Evolutionary conservation across 2,329 filamentous ascomycete species (phyloP).

Genomic region (Aspergillus sclerotialis): DNA sequence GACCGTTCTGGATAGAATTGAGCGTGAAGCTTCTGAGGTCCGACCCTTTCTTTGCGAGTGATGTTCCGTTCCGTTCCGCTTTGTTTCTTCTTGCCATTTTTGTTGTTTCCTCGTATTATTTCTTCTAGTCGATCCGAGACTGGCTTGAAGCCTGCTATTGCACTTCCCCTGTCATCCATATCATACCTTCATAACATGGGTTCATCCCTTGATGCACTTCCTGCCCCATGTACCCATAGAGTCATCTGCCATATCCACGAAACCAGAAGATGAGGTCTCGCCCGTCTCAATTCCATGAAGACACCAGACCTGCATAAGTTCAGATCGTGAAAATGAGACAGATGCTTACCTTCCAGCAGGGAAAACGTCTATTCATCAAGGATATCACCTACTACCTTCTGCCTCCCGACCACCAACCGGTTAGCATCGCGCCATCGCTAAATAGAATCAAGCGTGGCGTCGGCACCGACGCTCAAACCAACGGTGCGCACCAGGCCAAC

Average conservation of each 20-base stretch:
- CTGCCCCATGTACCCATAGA: no score
- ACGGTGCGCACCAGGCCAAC: conserved; percentile 10
- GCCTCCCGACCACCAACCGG: conserved; percentile 61
- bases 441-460: conserved; percentile 52
- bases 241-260: no score
- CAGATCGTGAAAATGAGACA: no score
- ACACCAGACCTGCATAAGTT: no score
- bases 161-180: no score
- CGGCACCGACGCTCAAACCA: conserved; percentile 38
- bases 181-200: no score
- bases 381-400: conserved; percentile 93
- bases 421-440: conserved; percentile 73
- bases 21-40: conserved; percentile 68
- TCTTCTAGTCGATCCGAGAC: no score
- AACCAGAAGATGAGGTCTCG: no score
- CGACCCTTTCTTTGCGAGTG: conserved; percentile 24
- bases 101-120: no score
- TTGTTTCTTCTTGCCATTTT: conserved; percentile 12
- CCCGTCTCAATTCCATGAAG: no score
- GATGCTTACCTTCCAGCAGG: conserved; percentile 50
- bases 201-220: no score
- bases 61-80: conserved; percentile 3
- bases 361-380: conserved; percentile 94
- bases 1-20: conserved; percentile 69
- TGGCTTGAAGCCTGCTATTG: no score